Conservation (phyloP, 345 rosid species). For the Moricandia arvensis region DNA sequence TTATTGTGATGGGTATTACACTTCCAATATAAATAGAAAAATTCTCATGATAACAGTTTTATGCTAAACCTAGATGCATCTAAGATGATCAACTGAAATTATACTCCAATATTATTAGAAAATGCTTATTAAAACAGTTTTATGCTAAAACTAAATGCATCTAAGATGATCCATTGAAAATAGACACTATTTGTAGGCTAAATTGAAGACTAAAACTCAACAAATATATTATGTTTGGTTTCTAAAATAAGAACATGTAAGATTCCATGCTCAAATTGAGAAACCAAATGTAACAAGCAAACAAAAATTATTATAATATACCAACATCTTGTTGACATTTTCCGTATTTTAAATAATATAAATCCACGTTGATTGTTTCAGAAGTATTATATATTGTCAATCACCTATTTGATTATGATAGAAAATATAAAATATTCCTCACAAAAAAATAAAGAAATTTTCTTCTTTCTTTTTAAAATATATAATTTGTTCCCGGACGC, state of each 20-base stretch:
- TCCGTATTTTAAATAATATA: slow-evolving; percentile 3
- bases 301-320: neutral
- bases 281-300: slow-evolving; percentile 32
- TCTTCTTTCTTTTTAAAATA: neutral
- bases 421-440: neutral
- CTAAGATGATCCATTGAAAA: neutral
- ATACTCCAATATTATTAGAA: neutral
- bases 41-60: neutral
- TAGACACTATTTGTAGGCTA: neutral
- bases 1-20: neutral
- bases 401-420: neutral
- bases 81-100: neutral
- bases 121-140: neutral
- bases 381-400: neutral
- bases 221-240: neutral
- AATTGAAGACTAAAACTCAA: neutral
- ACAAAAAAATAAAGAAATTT: neutral
- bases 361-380: slow-evolving; percentile 18
- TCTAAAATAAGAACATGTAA: neutral
- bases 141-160: neutral
- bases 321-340: slow-evolving; percentile 27
- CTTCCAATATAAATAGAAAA: neutral
- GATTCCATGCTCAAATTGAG: slow-evolving; percentile 17
- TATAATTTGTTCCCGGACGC: slow-evolving; percentile 21
- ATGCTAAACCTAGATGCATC: neutral